phyloP scores from a whole-genome alignment of 2,329 filamentous ascomycete species.

The Cladophialophora chaetospira region DNA sequence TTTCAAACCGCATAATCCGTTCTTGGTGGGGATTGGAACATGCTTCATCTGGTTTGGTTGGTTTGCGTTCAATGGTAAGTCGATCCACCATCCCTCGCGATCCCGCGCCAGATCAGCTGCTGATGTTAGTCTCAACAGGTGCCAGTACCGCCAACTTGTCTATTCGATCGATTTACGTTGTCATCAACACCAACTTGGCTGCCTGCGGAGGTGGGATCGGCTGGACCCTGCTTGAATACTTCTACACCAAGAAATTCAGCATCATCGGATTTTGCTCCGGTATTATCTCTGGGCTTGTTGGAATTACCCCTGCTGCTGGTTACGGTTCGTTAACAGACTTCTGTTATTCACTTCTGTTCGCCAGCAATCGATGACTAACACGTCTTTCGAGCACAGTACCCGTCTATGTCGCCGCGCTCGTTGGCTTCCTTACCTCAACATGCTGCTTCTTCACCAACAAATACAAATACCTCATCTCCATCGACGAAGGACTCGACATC shows the following conservation, averaged over 20 bases:
- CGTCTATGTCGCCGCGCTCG: constrained; percentile 48
- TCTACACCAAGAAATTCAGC: constrained; percentile 52
- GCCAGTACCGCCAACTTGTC: constrained; percentile 55
- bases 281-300: constrained; percentile 59
- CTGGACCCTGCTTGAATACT: constrained; percentile 58
- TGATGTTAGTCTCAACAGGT: constrained; percentile 32
- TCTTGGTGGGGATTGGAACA: constrained; percentile 71
- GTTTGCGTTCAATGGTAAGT: constrained; percentile 86
- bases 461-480: constrained; percentile 53
- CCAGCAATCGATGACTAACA: neutral
- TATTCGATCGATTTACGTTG: constrained; percentile 56
- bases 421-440: constrained; percentile 56
- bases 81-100: neutral
- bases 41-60: constrained; percentile 56
- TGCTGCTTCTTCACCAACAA: constrained; percentile 52
- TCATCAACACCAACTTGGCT: constrained; percentile 62
- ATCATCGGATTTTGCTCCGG: constrained; percentile 57
- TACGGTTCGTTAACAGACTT: constrained; percentile 38
- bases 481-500: constrained; percentile 62
- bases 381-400: constrained; percentile 6
- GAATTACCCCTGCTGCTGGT: constrained; percentile 61
- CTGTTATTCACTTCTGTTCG: neutral
- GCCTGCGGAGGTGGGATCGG: constrained; percentile 57
- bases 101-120: neutral
- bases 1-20: constrained; percentile 67